Conservation (phyloP, 2,329 filamentous ascomycete species). For the Blastomyces parvus region DNA sequence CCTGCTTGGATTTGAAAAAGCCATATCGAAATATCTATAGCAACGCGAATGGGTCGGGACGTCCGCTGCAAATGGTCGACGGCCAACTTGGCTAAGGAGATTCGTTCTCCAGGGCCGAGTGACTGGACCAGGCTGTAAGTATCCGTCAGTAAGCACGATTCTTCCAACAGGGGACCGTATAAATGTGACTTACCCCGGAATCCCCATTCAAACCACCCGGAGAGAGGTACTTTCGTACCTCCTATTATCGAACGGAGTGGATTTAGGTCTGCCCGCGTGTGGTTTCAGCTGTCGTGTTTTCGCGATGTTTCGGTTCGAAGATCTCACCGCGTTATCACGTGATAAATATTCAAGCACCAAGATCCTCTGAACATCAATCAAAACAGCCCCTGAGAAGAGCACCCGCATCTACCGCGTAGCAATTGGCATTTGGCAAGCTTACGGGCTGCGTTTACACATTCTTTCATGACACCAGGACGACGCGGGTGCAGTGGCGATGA, state of each 20-base stretch:
- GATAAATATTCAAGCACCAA: neutral
- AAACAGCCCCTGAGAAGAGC: no score
- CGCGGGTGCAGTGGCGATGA: neutral
- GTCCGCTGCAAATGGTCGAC: conserved; percentile 63
- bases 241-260: neutral
- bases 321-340: neutral
- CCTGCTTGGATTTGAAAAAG: conserved; percentile 86
- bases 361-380: neutral
- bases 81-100: conserved; percentile 74
- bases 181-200: conserved; percentile 33
- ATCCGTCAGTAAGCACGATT: neutral
- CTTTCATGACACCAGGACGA: neutral
- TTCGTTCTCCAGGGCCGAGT: conserved; percentile 68
- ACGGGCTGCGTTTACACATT: neutral
- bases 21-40: conserved; percentile 95
- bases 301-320: neutral
- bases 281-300: neutral
- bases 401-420: neutral
- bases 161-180: neutral
- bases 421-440: neutral
- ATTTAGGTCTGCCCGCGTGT: neutral
- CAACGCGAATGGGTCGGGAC: conserved; percentile 67
- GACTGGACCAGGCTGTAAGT: conserved; percentile 70
- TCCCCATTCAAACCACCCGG: conserved; percentile 30
- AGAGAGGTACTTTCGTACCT: neutral